Evolutionary conservation across 495 filamentous ascomycete genomes (phyloP).

Genomic region (Chaetomium tenue): DNA sequence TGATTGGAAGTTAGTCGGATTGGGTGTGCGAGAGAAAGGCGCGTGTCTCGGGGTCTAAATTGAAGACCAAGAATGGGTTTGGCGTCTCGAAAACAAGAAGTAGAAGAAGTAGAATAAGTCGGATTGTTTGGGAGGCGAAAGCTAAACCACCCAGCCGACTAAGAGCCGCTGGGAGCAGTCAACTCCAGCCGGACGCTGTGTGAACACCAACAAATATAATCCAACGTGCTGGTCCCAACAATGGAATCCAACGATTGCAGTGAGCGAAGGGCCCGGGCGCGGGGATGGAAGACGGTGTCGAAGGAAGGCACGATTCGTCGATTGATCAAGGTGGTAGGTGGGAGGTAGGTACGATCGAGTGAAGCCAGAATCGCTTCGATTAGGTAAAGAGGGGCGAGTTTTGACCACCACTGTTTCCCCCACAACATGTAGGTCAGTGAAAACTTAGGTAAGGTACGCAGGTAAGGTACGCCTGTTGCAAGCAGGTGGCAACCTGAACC

Average conservation of each 20-base stretch:
- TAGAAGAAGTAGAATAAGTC: not conserved
- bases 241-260: not conserved
- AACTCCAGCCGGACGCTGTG: not conserved
- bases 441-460: too few relatives aligned
- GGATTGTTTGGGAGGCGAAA: not conserved
- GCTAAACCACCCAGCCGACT: not conserved
- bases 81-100: not conserved
- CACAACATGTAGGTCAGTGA: too few relatives aligned
- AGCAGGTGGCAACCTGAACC: too few relatives aligned
- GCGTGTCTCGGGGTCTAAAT: too few relatives aligned
- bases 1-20: too few relatives aligned
- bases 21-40: too few relatives aligned
- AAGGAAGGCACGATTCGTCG: constrained; percentile 2
- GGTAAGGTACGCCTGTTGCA: too few relatives aligned
- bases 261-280: not conserved
- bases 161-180: not conserved
- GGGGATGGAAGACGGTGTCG: too few relatives aligned
- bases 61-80: not conserved
- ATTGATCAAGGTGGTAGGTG: not conserved
- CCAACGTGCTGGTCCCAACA: not conserved
- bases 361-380: too few relatives aligned
- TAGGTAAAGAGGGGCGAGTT: too few relatives aligned
- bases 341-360: not conserved
- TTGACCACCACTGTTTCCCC: too few relatives aligned
- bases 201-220: not conserved